Conservation (phyloP, 1,139 yeast species). For the Yamadazyma pseudoaaseri region DNA sequence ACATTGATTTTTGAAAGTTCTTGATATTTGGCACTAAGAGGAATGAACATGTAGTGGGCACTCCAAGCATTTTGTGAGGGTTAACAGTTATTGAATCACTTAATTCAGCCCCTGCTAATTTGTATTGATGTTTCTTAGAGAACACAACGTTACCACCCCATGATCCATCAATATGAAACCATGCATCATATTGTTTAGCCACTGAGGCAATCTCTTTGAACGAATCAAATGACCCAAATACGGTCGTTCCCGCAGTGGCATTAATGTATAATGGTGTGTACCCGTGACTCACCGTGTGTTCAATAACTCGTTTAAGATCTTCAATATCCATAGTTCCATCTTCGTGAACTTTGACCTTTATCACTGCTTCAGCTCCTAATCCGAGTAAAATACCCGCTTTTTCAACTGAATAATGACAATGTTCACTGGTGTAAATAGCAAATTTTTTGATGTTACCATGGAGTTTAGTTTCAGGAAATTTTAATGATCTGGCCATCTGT, state of each 20-base stretch:
- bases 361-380: constrained; percentile 60
- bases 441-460: constrained; percentile 61
- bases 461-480: constrained; percentile 68
- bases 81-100: constrained; percentile 83
- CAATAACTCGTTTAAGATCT: constrained; percentile 48
- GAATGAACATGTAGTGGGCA: constrained; percentile 84
- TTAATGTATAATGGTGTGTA: constrained; percentile 73
- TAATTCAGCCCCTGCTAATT: constrained; percentile 57
- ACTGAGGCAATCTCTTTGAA: constrained; percentile 53
- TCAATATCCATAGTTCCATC: constrained; percentile 58
- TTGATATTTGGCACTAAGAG: constrained; percentile 68
- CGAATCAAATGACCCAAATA: constrained; percentile 80
- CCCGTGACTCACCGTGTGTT: constrained; percentile 47
- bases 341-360: constrained; percentile 57
- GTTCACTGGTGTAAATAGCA: constrained; percentile 70
- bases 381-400: constrained; percentile 82
- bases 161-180: constrained; percentile 88
- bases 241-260: constrained; percentile 90
- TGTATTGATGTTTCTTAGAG: constrained; percentile 46
- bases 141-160: constrained; percentile 90
- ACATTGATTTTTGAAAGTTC: constrained; percentile 68
- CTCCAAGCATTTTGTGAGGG: constrained; percentile 92
- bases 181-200: constrained; percentile 53
- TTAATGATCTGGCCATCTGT: constrained; percentile 70
- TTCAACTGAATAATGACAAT: constrained; percentile 79